Base-by-base conservation (phyloP, 2,329 filamentous ascomycete genomes). In the Didymellaceae sp. region DNA sequence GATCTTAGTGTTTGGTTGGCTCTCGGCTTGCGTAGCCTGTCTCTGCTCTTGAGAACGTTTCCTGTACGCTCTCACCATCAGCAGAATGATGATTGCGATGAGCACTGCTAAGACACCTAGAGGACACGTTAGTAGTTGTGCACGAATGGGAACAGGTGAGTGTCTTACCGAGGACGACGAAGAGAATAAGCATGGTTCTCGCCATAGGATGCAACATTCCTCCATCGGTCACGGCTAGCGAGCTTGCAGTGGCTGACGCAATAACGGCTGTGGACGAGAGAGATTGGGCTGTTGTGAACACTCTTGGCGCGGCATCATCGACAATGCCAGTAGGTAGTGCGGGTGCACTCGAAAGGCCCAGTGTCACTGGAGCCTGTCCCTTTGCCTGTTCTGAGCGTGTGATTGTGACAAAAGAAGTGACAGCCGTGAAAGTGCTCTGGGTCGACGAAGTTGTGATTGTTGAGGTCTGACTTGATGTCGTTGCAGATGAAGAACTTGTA, bases 81-180 rank as follows among this genome's bases (percentile, higher is more conserved):
- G 37, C 7, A 20, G 33, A 6, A 37, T 20, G 3, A 37, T 22
- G 5, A 45, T 28, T 3, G 45, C 45, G 16, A 54, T 16, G 5
- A 50, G 7, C 2, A 54, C 14, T 11, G 51, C 43, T 1, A 54
- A 7, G 8, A 38, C 40, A 2, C 51, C 51, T 54, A 16, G 1
- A 4, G 6, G 5, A 9, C 5, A 9, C 3, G 31, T 45, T 14
- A 45, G 35, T 6, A 2, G 11, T 14, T 6, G 21, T 6, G 11
- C 13, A 7, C 9, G 8, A 5, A 14, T n/a, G 13, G 1, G 24
- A 4, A 13, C 20, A 2, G 14, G 20, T 4, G 6, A 5, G n/a
- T 10, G 9, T 11, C 26, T 33, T 28, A 52, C 48, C 48, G n/a
- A 52, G 42, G 5, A 52, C 33, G 11, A 43, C 38, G 11, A 52